Conservation (phyloP, 495 filamentous ascomycete species). For the Xylaria castorea region DNA sequence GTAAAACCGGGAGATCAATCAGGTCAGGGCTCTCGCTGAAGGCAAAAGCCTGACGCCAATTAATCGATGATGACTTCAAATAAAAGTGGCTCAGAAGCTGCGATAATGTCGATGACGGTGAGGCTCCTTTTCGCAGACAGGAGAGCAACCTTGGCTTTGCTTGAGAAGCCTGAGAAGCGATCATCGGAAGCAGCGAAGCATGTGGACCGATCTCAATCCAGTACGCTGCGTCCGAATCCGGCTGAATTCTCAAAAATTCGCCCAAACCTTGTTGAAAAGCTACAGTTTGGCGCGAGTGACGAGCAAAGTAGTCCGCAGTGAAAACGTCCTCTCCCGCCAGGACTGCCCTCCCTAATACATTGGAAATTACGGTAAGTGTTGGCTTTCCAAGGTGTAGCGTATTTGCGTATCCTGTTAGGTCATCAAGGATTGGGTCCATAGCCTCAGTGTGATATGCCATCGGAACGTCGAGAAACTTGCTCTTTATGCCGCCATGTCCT, state of each 20-base stretch:
- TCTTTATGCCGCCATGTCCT: constrained; percentile 10
- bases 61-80: background rate
- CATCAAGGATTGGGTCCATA: constrained; percentile 24
- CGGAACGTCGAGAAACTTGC: constrained; percentile 23
- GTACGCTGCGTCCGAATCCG: background rate
- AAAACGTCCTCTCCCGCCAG: constrained; percentile 9
- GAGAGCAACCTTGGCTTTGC: constrained; percentile 7
- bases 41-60: background rate
- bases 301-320: constrained; percentile 16
- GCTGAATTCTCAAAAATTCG: constrained; percentile 5
- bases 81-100: background rate
- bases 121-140: constrained; percentile 17
- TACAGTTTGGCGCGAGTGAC: constrained; percentile 19
- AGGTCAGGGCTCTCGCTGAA: background rate
- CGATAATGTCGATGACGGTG: background rate
- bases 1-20: background rate
- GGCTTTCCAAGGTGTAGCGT: constrained; percentile 9
- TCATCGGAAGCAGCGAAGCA: constrained; percentile 22
- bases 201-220: background rate
- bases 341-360: background rate
- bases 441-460: constrained; percentile 20
- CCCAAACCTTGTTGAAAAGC: constrained; percentile 23
- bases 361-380: background rate
- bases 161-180: constrained; percentile 13
- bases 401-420: constrained; percentile 17